Evolutionary conservation across 441 rosid genomes (phyloP), one percentile per base, ranked within the genome.

Genomic region (Adansonia rubrostipa): DNA sequence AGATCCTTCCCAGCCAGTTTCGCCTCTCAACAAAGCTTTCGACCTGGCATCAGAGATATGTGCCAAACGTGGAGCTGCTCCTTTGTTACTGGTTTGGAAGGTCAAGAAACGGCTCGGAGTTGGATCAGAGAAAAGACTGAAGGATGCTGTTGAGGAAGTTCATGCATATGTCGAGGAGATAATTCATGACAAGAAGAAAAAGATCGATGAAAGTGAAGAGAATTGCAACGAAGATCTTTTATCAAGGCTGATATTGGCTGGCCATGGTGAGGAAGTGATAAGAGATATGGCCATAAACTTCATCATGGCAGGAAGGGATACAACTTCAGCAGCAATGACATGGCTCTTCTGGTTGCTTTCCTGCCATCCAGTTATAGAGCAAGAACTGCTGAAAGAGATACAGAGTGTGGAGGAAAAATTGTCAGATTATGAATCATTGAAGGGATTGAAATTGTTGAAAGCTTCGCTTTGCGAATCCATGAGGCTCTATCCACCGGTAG

Each of bases 71-170:
- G 94, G 90, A 53, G 86, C 91, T 14, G 94, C 89, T 3, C 88
- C 97, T 24, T 71, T 93, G 71, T 85, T 75, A 64, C 40, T 86
- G 17, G 83, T 92, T 9, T 93, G 98, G 97, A 93, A 90, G 90
- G 63, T 92, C 8, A 92, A 92, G 86, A 87, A 87, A 77, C 78
- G 82, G 82, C 81, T 91, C 3, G 86, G 89, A 9, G 73, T 90
- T 57, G 98, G 98, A 78, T 89, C 95, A 36, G 98, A 93, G 74
- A 85, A 80, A 78, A 81, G 61, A 76, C 90, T 93, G 11, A 93
- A 76, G 82, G 82, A 78, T 14, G 93, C 97, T 1, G 87, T 93
- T 15, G 77, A 82, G 36, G 71, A 79, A 68, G 87, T 93, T 65
- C 94, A 82, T 56, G 78, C 70, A 60, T 82, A 70, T 71, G 89